Evolutionary conservation across 2,329 filamentous ascomycete genomes (phyloP), one percentile per base, ranked within the genome.

Genomic region (Cyclaneusma minus): DNA sequence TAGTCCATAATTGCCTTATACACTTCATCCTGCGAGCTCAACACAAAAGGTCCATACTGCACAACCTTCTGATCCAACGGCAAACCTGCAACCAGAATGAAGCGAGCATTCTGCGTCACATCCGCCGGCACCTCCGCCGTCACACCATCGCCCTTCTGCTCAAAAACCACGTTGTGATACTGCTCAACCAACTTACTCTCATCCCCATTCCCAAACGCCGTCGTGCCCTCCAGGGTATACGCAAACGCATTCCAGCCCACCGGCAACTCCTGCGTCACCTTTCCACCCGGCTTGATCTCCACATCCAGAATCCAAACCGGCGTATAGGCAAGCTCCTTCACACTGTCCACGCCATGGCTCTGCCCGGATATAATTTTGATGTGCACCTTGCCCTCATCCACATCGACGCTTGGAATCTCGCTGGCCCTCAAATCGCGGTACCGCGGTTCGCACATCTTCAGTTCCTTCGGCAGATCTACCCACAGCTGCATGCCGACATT

Each of bases 301-400:
- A 94, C 60, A 48, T 95, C 87, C 22, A 95, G 62, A 35, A 93
- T 63, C 87, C 87, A 95, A n/a, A 95, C 84, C 0, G 89, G 89
- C 2, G 87, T 95, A 53, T 95, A 94, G 9, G 87, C 85, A 22
- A 95, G 60, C 45, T 95, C 85, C 47, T 87, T 73, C 28, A 93
- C 68, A 9, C 75, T 83, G 46, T 94, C 85, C 27, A 89, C 68
- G 22, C 82, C 85, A 43, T 84, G 76, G 29, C 72, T 76, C 47
- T 78, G 71, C 12, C 87, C 89, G 1, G 76, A 85, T 40, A 95
- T 95, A 39, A 95, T 79, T 55, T 93, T 94, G 38, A 95, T 64
- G 21, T 61, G 62, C 11, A 92, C 83, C 35, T 68, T 75, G 29
- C 68, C 78, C 22, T 71, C 69, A 40, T 89, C 81, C 16, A 69